Evolutionary conservation across 352 stramenopile genomes (phyloP).

Genomic region (Pythium sp.): DNA sequence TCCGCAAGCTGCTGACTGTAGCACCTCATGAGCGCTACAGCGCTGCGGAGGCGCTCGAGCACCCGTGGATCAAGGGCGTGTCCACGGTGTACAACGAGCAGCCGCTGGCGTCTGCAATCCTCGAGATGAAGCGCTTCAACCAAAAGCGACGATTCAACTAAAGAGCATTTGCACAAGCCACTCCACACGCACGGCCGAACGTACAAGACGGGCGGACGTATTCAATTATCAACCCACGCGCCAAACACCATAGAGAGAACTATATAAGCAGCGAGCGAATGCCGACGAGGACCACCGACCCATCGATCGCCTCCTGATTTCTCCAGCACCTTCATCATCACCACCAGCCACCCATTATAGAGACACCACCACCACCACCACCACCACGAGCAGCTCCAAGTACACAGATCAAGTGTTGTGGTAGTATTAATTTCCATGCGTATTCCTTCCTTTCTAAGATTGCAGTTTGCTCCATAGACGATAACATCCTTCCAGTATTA

Average conservation of each 20-base stretch:
- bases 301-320: constrained; percentile 7
- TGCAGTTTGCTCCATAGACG: constrained; percentile 6
- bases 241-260: constrained; percentile 5
- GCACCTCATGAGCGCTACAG: constrained; percentile 68
- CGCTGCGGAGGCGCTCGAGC: constrained; percentile 62
- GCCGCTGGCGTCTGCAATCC: constrained; percentile 75
- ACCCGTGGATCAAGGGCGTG: constrained; percentile 85
- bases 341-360: constrained; percentile 13
- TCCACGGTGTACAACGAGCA: constrained; percentile 69
- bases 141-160: constrained; percentile 87
- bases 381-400: constrained; percentile 1
- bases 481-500: not conserved
- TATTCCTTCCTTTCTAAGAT: not conserved
- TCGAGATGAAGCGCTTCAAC: constrained; percentile 90
- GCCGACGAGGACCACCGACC: not conserved
- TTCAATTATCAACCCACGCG: constrained; percentile 15
- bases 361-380: not conserved
- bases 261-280: constrained; percentile 10
- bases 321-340: constrained; percentile 2
- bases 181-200: not conserved
- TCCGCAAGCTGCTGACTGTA: constrained; percentile 77
- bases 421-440: constrained; percentile 4
- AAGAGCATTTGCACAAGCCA: not conserved
- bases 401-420: constrained; percentile 5
- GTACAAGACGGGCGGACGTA: not conserved